These are phyloP conservation scores for Aureobasidium sp. DNA, from an alignment of 2,329 filamentous ascomycete genomes.

Conservation along the genomic window DNA sequence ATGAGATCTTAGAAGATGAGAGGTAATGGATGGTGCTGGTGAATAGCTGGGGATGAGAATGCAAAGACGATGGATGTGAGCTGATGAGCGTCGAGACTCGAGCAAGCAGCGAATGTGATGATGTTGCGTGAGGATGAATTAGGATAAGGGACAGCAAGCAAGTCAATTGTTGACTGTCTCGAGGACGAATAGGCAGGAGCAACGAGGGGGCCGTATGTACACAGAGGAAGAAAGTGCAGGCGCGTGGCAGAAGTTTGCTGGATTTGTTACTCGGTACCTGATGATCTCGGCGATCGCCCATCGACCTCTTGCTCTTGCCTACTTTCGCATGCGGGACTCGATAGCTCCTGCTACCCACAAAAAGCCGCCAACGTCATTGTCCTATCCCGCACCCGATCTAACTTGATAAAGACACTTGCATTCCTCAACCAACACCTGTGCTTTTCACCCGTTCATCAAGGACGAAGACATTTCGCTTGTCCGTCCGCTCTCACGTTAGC, in stretches of 20 bases:
- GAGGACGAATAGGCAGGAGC: constrained; percentile 2
- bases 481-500: background rate
- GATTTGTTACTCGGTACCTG: constrained; percentile 9
- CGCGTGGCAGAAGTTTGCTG: constrained; percentile 9
- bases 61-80: background rate
- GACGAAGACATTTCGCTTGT: background rate
- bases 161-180: constrained; percentile 2
- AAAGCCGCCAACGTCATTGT: constrained; percentile 10
- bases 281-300: constrained; percentile 5
- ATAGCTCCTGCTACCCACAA: constrained; percentile 1
- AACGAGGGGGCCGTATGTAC: background rate
- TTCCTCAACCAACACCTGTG: constrained; percentile 12
- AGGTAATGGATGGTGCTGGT: background rate
- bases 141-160: background rate
- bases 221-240: constrained; percentile 9
- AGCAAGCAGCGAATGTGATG: constrained; percentile 6
- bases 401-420: background rate
- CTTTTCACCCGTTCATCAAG: background rate
- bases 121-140: background rate
- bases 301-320: background rate
- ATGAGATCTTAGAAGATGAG: background rate
- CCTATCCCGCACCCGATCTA: constrained; percentile 7
- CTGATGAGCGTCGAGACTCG: background rate
- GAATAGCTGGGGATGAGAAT: background rate
- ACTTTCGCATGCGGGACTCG: background rate